phyloP scores from a whole-genome alignment of 352 stramenopile species.

The Globisporangium carolinianum region DNA sequence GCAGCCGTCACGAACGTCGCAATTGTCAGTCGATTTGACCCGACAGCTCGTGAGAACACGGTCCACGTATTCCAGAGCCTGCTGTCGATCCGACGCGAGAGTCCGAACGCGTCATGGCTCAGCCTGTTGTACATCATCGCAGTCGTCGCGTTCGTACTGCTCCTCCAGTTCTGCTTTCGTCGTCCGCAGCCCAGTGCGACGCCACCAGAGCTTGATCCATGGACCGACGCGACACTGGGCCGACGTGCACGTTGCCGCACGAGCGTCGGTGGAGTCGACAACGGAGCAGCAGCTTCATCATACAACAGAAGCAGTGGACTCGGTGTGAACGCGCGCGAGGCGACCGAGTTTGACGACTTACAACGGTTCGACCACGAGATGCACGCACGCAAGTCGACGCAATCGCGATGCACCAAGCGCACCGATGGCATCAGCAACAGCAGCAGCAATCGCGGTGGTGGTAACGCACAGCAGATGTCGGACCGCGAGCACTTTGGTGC shows the following conservation, averaged over 20 bases:
- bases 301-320: neutral
- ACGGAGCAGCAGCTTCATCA: too few relatives aligned
- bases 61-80: slow-evolving; percentile 29
- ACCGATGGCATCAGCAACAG: slow-evolving; percentile 3
- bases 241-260: neutral
- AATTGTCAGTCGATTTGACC: neutral
- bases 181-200: slow-evolving; percentile 9
- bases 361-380: neutral
- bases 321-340: neutral
- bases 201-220: neutral
- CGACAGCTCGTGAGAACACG: neutral
- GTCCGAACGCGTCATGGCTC: slow-evolving; percentile 18
- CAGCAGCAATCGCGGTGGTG: neutral
- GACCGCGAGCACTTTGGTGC: slow-evolving; percentile 12
- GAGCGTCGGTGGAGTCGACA: too few relatives aligned
- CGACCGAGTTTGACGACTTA: neutral
- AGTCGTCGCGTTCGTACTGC: slow-evolving; percentile 18
- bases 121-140: slow-evolving; percentile 14
- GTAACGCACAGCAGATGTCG: neutral
- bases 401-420: too few relatives aligned
- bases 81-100: slow-evolving; percentile 16
- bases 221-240: neutral
- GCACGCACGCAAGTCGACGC: too few relatives aligned
- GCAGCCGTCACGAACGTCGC: slow-evolving; percentile 16
- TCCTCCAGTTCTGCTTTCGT: slow-evolving; percentile 23